These are phyloP conservation scores for Trichophyton simii DNA, from an alignment of 2,329 filamentous ascomycete genomes.

Conservation along the genomic window DNA sequence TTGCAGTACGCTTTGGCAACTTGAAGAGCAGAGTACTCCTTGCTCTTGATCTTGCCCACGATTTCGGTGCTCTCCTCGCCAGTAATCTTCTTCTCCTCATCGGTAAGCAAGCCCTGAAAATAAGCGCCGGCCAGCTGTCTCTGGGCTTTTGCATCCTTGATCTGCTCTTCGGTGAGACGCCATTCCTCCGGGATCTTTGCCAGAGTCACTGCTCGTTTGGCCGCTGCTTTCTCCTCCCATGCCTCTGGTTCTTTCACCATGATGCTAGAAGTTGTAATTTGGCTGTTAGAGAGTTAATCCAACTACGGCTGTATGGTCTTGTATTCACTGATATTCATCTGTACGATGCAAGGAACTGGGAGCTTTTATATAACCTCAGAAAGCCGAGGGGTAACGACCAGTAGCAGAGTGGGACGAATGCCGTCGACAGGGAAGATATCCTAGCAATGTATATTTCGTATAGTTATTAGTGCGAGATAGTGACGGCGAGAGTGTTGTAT, in stretches of 20 bases:
- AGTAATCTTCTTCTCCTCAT: conserved; percentile 6
- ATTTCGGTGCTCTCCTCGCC: conserved; percentile 5
- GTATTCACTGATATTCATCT: neutral
- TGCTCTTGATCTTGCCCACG: conserved; percentile 4
- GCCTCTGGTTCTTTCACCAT: neutral
- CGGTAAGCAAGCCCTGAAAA: conserved; percentile 8
- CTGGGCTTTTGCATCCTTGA: conserved; percentile 5
- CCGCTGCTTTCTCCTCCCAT: conserved; percentile 3
- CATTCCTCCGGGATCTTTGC: conserved; percentile 8
- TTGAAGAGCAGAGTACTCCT: conserved; percentile 7
- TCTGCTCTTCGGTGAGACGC: conserved; percentile 4
- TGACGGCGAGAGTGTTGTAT: too few species aligned
- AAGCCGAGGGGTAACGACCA: neutral
- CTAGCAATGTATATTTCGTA: too few species aligned
- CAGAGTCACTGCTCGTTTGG: conserved; percentile 6
- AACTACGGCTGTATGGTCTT: neutral
- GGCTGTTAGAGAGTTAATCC: neutral
- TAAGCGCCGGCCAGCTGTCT: conserved; percentile 8
- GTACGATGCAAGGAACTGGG: neutral
- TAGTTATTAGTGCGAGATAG: too few species aligned
- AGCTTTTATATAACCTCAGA: neutral
- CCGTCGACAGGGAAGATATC: too few species aligned
- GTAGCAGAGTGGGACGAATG: too few species aligned
- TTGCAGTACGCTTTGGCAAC: conserved; percentile 9
- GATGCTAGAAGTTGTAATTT: neutral